Evolutionary conservation across 352 stramenopile genomes (phyloP).

Genomic region (Pythium brachiatum): DNA sequence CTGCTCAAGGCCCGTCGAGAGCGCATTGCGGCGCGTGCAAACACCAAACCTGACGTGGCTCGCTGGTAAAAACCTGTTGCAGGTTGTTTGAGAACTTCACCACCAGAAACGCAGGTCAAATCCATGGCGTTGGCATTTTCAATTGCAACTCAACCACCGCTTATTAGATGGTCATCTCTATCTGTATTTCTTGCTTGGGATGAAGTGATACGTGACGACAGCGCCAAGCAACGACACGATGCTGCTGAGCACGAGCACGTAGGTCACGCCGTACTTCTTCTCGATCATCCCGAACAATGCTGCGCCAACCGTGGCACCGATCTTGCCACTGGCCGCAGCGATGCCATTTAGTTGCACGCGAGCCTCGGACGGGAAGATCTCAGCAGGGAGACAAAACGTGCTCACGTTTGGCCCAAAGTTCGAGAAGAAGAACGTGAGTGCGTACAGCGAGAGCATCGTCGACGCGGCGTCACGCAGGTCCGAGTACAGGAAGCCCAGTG

Average conservation of each 20-base stretch:
- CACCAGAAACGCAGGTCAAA: neutral
- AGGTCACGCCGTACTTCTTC: slow-evolving; percentile 49
- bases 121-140: neutral
- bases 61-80: neutral
- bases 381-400: slow-evolving; percentile 81
- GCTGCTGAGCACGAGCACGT: slow-evolving; percentile 55
- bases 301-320: slow-evolving; percentile 56
- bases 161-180: neutral
- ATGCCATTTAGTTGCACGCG: slow-evolving; percentile 84
- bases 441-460: slow-evolving; percentile 65
- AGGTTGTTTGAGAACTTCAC: neutral
- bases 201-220: slow-evolving; percentile 60
- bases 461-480: slow-evolving; percentile 39
- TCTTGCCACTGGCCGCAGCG: slow-evolving; percentile 70
- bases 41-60: slow-evolving; percentile 3
- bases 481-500: slow-evolving; percentile 52
- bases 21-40: slow-evolving; percentile 34
- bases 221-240: slow-evolving; percentile 58
- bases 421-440: slow-evolving; percentile 86
- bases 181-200: slow-evolving; percentile 50
- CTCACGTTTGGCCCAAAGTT: slow-evolving; percentile 88
- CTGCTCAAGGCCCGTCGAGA: slow-evolving; percentile 48
- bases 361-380: slow-evolving; percentile 71
- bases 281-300: slow-evolving; percentile 66
- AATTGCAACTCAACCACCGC: neutral